Evolutionary conservation across 2,329 filamentous ascomycete genomes (phyloP), one percentile per base, ranked within the genome.

Genomic region (Hansfordia pulvinata): DNA sequence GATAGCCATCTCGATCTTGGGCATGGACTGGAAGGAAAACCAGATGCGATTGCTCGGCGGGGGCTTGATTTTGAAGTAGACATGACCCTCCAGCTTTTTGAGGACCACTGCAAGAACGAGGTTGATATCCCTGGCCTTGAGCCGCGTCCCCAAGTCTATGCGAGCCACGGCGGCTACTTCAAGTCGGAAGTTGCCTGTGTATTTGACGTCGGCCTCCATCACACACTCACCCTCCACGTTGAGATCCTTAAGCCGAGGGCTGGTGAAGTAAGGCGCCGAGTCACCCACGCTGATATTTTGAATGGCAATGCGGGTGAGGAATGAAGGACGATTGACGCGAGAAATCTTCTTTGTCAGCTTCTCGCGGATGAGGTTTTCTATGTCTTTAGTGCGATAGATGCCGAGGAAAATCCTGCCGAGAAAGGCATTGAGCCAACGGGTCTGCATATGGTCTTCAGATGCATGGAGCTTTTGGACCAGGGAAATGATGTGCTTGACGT

Each of bases 331-430:
- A 41, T 92, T 90, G 15, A 93, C 88, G 18, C 90, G 73, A 2
- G 86, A 76, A 29, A 98, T 93, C 59, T 98, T 98, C 56, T 93
- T 94, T 13, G 82, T 85, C 35, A 98, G 79, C 54, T 93, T 94
- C 31, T 73, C 71, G 32, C 77, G 69, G 27, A 98, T 72, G 30
- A 82, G 71, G 23, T 76, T 68, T 46, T 93, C 81, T 10, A 94
- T 54, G 33, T 92, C 76, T 7, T 73, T 63, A 0, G 88, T 96
- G 44, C 79, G 81, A 55, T 96, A 88, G 15, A 96, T 46, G 10
- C 78, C 82, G 9, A 98, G 63, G 41, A 98, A 98, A 14, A 96
- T 51, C 29, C 90, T 71, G 10, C 90, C 88, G 14, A 96, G 61
- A 27, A 98, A 57, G 3, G 85, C 90, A 54, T 98, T 96, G 37